A percentile compares a stretch with the other conserved stretches of the same genome.
These are phyloP conservation scores for Pythium dissotocum DNA, from an alignment of 352 stramenopile genomes.

Conservation along the genomic window DNA sequence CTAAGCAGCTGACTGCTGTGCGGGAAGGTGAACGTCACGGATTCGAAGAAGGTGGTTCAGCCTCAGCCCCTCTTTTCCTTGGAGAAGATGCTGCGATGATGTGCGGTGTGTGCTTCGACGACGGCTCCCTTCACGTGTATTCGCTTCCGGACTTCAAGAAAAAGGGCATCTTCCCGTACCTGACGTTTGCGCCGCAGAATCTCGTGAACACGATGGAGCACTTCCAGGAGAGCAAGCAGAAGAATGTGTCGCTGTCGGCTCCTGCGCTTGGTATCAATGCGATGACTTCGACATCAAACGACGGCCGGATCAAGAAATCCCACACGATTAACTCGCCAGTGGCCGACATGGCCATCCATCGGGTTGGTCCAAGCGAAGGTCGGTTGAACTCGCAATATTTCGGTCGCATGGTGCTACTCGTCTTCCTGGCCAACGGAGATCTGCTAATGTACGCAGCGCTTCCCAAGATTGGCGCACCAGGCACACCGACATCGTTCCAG, in stretches of 20 bases:
- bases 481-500: constrained; percentile 43
- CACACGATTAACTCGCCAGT: constrained; percentile 82
- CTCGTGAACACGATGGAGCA: constrained; percentile 79
- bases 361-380: constrained; percentile 73
- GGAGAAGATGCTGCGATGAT: constrained; percentile 71
- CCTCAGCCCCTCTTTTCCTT: constrained; percentile 52
- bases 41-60: constrained; percentile 33
- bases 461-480: constrained; percentile 43
- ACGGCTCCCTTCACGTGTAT: constrained; percentile 81
- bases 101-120: constrained; percentile 81
- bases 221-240: constrained; percentile 55
- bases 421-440: constrained; percentile 85
- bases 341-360: constrained; percentile 81
- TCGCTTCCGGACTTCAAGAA: constrained; percentile 84
- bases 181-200: constrained; percentile 78
- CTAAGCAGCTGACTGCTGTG: constrained; percentile 25
- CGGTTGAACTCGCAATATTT: constrained; percentile 75
- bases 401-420: constrained; percentile 76
- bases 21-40: constrained; percentile 29
- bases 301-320: constrained; percentile 79
- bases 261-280: constrained; percentile 74
- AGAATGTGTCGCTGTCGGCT: constrained; percentile 52
- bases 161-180: constrained; percentile 76
- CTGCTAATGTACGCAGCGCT: constrained; percentile 77
- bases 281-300: constrained; percentile 64